A percentile compares a stretch with the other conserved stretches of the same genome.
phyloP scores from a whole-genome alignment of 177 flowering plant species.

The Vitis hybrid region DNA sequence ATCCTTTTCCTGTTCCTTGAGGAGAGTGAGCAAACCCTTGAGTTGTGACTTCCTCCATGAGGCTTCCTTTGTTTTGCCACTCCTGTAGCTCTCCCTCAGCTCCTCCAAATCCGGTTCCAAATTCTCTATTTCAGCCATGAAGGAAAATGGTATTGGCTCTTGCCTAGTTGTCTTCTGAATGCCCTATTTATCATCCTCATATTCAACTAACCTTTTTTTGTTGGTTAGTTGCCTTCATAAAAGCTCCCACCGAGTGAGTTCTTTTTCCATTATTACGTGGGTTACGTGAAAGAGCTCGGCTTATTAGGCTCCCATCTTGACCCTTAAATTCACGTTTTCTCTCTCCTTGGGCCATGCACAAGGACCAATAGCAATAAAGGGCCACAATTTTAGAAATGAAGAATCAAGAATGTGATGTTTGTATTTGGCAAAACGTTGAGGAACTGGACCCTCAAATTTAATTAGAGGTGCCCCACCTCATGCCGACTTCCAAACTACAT shows the following conservation, averaged over 20 bases:
- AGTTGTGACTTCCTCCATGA: constrained; percentile 72
- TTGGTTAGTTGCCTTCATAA: not conserved
- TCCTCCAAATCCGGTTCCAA: constrained; percentile 25
- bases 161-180: not conserved
- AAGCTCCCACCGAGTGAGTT: not conserved
- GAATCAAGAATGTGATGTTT: too few species aligned
- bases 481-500: too few species aligned
- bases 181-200: not conserved
- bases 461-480: too few species aligned
- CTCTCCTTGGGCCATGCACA: too few species aligned
- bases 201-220: not conserved
- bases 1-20: constrained; percentile 47
- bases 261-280: too few species aligned
- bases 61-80: constrained; percentile 52
- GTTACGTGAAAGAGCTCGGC: too few species aligned
- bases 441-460: too few species aligned
- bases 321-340: too few species aligned
- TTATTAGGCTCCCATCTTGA: too few species aligned
- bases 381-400: too few species aligned
- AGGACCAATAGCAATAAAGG: too few species aligned
- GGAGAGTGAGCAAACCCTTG: constrained; percentile 37
- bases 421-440: too few species aligned
- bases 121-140: constrained; percentile 2
- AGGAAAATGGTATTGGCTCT: not conserved
- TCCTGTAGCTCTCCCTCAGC: constrained; percentile 28